phyloP scores from a whole-genome alignment of 2,329 filamentous ascomycete genomes.

The Fusarium agapanthi region DNA sequence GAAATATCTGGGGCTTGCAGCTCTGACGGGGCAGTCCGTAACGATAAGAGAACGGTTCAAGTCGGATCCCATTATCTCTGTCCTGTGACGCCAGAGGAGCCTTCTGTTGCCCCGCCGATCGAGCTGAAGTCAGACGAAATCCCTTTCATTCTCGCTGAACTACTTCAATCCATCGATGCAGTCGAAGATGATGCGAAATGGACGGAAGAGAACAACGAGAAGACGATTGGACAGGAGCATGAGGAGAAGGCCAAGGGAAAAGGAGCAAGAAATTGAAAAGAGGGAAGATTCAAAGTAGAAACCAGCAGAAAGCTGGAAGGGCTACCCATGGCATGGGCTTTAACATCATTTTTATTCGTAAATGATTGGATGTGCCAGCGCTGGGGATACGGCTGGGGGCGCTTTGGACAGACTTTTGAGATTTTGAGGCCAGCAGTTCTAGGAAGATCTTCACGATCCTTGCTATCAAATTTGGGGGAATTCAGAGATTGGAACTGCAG shows the following conservation, averaged over 20 bases:
- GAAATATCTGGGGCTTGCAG: constrained; percentile 21
- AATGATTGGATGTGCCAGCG: constrained; percentile 15
- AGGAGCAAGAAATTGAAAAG: constrained; percentile 3
- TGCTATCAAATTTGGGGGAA: constrained; percentile 6
- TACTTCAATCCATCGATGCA: constrained; percentile 17
- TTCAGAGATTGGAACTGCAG: background rate
- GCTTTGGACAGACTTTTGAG: constrained; percentile 7
- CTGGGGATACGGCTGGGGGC: background rate
- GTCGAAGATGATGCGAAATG: background rate
- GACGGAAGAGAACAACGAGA: background rate
- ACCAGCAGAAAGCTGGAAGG: background rate
- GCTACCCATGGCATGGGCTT: background rate
- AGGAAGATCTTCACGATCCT: constrained; percentile 12
- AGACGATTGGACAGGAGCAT: background rate
- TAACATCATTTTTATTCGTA: background rate
- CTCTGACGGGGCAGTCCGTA: constrained; percentile 38
- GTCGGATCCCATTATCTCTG: constrained; percentile 32
- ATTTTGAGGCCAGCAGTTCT: background rate
- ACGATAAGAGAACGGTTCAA: constrained; percentile 41
- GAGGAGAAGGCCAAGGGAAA: background rate
- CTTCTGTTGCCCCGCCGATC: background rate
- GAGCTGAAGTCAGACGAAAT: constrained; percentile 17
- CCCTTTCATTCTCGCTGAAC: background rate
- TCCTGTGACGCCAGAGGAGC: constrained; percentile 16
- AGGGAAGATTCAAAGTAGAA: constrained; percentile 7